phyloP scores from a whole-genome alignment of 2,329 filamentous ascomycete genomes.

The Fusarium sp. region DNA sequence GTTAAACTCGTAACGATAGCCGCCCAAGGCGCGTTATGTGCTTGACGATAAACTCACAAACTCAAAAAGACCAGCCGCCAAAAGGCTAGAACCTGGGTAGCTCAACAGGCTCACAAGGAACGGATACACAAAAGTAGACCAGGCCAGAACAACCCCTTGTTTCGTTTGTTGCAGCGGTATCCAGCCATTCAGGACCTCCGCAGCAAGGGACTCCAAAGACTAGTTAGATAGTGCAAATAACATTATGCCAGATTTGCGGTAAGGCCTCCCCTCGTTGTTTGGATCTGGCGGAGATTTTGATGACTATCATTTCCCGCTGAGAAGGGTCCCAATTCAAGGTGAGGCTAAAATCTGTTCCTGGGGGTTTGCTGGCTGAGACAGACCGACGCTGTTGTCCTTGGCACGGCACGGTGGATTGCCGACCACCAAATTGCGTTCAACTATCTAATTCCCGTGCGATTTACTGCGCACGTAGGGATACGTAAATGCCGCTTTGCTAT shows the following conservation, averaged over 20 bases:
- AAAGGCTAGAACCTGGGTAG: not conserved
- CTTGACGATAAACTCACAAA: not conserved
- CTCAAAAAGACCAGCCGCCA: not conserved
- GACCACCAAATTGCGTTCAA: conserved; percentile 23
- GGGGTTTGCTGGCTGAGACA: conserved; percentile 9
- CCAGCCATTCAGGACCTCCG: conserved; percentile 23
- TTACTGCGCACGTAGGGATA: conserved; percentile 19
- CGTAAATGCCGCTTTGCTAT: conserved; percentile 24
- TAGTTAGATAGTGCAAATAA: conserved; percentile 25
- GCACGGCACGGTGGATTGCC: conserved; percentile 14
- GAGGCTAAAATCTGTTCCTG: not conserved
- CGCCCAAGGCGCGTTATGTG: conserved; percentile 32
- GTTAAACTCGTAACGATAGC: conserved; percentile 24
- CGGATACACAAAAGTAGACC: not conserved
- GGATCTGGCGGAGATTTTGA: conserved; percentile 22
- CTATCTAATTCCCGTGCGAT: conserved; percentile 28
- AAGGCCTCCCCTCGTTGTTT: conserved; percentile 11
- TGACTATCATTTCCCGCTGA: conserved; percentile 13
- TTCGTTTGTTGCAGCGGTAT: conserved; percentile 23
- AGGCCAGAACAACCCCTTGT: conserved; percentile 27
- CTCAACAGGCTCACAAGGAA: not conserved
- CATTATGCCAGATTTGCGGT: conserved; percentile 22
- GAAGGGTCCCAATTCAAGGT: not conserved
- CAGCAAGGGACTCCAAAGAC: conserved; percentile 15
- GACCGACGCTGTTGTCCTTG: conserved; percentile 26